Percentiles rank a stretch among this genome's conserved stretches.
These are phyloP conservation scores for Pleurotus djamor DNA, from an alignment of 768 basidiomycete species.

Conservation along the genomic window DNA sequence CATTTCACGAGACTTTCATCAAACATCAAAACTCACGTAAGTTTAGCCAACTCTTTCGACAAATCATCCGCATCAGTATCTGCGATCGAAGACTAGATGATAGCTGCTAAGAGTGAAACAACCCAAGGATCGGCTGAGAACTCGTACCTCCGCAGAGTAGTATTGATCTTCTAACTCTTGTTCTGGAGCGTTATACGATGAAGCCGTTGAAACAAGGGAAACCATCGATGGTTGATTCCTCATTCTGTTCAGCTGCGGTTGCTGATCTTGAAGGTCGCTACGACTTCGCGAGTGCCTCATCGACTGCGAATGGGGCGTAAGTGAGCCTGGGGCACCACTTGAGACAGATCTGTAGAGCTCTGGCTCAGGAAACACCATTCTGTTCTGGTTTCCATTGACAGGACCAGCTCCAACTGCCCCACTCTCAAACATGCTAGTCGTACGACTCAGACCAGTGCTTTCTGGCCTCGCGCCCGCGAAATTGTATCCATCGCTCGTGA, in stretches of 20 bases:
- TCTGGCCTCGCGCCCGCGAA: neutral
- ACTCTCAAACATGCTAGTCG: constrained; percentile 6
- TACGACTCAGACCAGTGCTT: neutral
- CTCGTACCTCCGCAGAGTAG: constrained; percentile 31
- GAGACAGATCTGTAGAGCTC: neutral
- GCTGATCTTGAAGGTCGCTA: constrained; percentile 29
- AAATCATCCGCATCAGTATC: constrained; percentile 26
- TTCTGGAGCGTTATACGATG: constrained; percentile 32
- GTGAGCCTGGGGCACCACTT: neutral
- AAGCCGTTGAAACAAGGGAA: constrained; percentile 25
- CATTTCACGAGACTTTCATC: constrained; percentile 12
- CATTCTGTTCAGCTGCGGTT: constrained; percentile 11
- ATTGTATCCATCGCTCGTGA: neutral
- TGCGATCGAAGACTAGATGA: constrained; percentile 15
- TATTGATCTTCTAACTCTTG: constrained; percentile 29
- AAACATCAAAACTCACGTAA: constrained; percentile 30
- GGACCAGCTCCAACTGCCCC: neutral
- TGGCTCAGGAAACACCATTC: constrained; percentile 5
- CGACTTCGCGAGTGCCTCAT: constrained; percentile 33
- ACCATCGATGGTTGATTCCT: constrained; percentile 31
- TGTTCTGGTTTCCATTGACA: neutral
- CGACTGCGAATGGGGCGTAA: neutral
- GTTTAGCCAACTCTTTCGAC: constrained; percentile 29
- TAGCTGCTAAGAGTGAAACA: constrained; percentile 8
- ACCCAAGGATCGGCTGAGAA: neutral